Percentiles rank a stretch among this genome's conserved stretches.
Conservation (phyloP, 2,329 filamentous ascomycete genomes). For the Botrytis elliptica region DNA sequence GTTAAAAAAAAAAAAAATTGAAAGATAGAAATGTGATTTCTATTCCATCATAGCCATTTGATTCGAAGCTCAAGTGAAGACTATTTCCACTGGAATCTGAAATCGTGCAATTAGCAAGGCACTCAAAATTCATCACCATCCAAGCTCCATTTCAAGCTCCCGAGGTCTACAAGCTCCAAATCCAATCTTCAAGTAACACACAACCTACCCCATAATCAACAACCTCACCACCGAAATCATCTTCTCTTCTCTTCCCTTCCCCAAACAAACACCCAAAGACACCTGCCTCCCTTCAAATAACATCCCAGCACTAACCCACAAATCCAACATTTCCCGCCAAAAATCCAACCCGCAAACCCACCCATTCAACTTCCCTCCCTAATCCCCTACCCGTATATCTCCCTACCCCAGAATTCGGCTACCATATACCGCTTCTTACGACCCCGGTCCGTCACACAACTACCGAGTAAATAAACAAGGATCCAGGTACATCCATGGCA, state of each 20-base stretch:
- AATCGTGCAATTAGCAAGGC: neutral
- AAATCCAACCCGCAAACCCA: no score
- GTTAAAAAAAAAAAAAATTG: neutral
- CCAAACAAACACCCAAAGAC: neutral
- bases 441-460: neutral
- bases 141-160: neutral
- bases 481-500: neutral
- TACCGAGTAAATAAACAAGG: neutral
- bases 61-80: neutral
- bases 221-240: neutral
- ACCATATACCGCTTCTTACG: neutral
- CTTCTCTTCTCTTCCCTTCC: neutral
- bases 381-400: no score
- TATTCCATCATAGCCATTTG: neutral
- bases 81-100: fast-evolving
- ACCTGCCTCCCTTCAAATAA: neutral
- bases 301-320: neutral
- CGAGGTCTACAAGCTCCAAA: neutral
- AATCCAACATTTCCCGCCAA: neutral
- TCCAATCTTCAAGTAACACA: neutral
- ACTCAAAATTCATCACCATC: no score
- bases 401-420: neutral
- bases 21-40: neutral
- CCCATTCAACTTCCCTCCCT: no score
- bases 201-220: no score